Evolutionary conservation across 306 rosid species (phyloP).

Genomic region (Begonia fuchsioides): DNA sequence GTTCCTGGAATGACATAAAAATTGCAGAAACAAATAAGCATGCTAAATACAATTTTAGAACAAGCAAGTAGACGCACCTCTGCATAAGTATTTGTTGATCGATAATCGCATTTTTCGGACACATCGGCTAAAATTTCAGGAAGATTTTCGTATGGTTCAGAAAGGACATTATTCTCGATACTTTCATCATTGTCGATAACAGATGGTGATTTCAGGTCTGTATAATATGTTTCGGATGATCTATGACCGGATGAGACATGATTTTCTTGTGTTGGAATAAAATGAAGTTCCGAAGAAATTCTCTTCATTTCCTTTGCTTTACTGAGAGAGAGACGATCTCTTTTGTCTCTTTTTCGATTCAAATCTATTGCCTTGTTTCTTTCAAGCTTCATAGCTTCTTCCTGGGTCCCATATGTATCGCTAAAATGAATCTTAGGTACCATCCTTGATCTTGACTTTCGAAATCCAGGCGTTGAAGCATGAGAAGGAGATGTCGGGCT

Average conservation of each 20-base stretch:
- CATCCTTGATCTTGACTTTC: slow-evolving; percentile 33
- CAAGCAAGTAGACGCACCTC: slow-evolving; percentile 37
- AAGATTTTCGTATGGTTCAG: slow-evolving; percentile 21
- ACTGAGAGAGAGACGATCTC: slow-evolving; percentile 30
- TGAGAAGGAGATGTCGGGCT: slow-evolving; percentile 81
- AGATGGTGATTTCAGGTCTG: slow-evolving; percentile 15
- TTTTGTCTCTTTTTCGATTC: slow-evolving; percentile 29
- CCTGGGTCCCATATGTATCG: slow-evolving; percentile 35
- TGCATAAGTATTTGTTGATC: slow-evolving; percentile 19
- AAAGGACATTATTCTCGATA: slow-evolving; percentile 9
- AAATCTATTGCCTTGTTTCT: slow-evolving; percentile 23
- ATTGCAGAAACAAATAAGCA: slow-evolving; percentile 7
- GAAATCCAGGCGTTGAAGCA: slow-evolving; percentile 45
- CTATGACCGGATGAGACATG: slow-evolving; percentile 11
- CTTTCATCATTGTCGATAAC: slow-evolving; percentile 14
- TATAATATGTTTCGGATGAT: slow-evolving; percentile 19
- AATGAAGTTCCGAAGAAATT: slow-evolving; percentile 21
- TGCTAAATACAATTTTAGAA: not conserved
- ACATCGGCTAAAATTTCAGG: slow-evolving; percentile 23
- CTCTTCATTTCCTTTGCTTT: slow-evolving; percentile 24
- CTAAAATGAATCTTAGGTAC: slow-evolving; percentile 22
- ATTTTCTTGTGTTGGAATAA: slow-evolving; percentile 17
- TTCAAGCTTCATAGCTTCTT: slow-evolving; percentile 33
- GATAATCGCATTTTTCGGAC: slow-evolving; percentile 9
- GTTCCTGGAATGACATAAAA: slow-evolving; percentile 43